These are phyloP conservation scores for Apiospora malaysiana DNA, from an alignment of 2,329 filamentous ascomycete species.

Conservation along the genomic window DNA sequence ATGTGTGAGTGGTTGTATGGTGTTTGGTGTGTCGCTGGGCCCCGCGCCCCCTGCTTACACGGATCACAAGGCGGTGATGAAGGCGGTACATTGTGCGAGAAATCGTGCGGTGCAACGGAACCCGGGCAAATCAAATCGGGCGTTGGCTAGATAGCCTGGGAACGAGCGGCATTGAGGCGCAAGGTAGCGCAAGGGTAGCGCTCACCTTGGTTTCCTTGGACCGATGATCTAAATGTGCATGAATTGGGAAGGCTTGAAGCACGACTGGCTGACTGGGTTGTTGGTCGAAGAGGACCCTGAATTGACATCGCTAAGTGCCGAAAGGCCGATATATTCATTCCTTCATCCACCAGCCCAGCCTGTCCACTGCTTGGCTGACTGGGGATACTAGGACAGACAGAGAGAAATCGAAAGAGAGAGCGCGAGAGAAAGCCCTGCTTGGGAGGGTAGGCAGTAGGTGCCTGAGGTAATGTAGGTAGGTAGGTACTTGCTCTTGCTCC, in stretches of 20 bases:
- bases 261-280: constrained; percentile 7
- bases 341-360: background rate
- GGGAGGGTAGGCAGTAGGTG: background rate
- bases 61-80: constrained; percentile 12
- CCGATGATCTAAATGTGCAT: constrained; percentile 16
- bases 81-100: constrained; percentile 12
- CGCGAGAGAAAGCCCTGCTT: too few relatives aligned
- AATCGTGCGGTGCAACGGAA: constrained; percentile 8
- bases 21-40: background rate
- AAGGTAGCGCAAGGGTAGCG: constrained; percentile 14
- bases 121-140: background rate
- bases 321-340: constrained; percentile 5
- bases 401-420: too few relatives aligned
- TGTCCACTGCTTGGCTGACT: background rate
- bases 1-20: background rate
- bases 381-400: background rate
- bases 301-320: constrained; percentile 17
- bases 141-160: background rate
- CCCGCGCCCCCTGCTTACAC: constrained; percentile 16
- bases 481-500: background rate
- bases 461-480: too few relatives aligned
- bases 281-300: constrained; percentile 2
- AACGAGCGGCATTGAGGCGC: constrained; percentile 17
- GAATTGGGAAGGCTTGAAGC: constrained; percentile 19
- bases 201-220: constrained; percentile 14